Conservation (phyloP, 2,329 filamentous ascomycete genomes). For the Coniochaeta hoffmannii region DNA sequence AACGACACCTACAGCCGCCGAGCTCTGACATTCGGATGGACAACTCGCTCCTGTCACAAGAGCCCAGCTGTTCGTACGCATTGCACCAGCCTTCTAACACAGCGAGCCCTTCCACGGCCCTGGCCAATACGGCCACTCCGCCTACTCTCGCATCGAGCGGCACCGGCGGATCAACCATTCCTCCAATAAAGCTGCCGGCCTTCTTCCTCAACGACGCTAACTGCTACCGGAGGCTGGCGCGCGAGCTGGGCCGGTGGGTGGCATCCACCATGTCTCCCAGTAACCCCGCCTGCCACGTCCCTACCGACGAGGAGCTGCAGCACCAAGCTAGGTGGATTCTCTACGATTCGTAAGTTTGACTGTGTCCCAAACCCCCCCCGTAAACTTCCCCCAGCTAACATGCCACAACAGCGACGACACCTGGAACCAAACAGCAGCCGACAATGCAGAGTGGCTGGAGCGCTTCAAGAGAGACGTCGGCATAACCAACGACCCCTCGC, state of each 20-base stretch:
- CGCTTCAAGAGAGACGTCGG: slow-evolving; percentile 54
- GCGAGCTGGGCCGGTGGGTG: slow-evolving; percentile 46
- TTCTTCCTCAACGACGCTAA: slow-evolving; percentile 53
- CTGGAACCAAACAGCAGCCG: slow-evolving; percentile 57
- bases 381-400: slow-evolving; percentile 11
- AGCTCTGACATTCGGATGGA: slow-evolving; percentile 13
- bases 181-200: slow-evolving; percentile 19
- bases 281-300: slow-evolving; percentile 53
- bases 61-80: not conserved
- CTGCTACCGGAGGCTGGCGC: slow-evolving; percentile 49
- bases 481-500: slow-evolving; percentile 37
- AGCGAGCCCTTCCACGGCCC: not conserved
- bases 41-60: slow-evolving; percentile 8
- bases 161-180: not conserved
- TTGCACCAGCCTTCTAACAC: not conserved
- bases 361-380: not conserved
- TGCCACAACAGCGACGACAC: slow-evolving; percentile 43
- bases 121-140: not conserved
- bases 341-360: slow-evolving; percentile 47
- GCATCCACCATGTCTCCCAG: slow-evolving; percentile 47
- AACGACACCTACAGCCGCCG: slow-evolving; percentile 28
- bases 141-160: not conserved
- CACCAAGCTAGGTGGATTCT: slow-evolving; percentile 57
- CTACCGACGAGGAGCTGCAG: slow-evolving; percentile 54
- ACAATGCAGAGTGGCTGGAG: slow-evolving; percentile 56